Percentiles rank a stretch among this genome's conserved stretches.
Evolutionary conservation across 2,329 filamentous ascomycete species (phyloP).

Genomic region (Penicillium sp.): DNA sequence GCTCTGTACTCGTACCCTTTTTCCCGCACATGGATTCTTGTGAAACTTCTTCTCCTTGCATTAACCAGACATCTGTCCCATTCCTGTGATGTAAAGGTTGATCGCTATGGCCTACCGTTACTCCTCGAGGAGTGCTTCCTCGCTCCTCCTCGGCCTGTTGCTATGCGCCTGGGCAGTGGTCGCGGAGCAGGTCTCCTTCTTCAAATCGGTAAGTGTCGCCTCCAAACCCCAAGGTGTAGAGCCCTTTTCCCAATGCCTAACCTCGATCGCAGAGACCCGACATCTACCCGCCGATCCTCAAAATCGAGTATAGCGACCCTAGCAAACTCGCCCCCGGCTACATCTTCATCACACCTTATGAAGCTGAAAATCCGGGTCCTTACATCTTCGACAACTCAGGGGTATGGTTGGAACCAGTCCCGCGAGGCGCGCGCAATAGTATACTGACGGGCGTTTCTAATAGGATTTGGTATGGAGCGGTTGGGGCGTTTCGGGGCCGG

Average conservation of each 20-base stretch:
- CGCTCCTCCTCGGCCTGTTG: conserved; percentile 18
- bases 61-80: not conserved
- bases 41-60: conserved; percentile 6
- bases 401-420: conserved; percentile 24
- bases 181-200: conserved; percentile 34
- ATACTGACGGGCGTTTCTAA: conserved; percentile 11
- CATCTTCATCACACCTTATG: conserved; percentile 52
- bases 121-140: conserved; percentile 10
- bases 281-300: conserved; percentile 37
- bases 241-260: not conserved
- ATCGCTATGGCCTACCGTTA: conserved; percentile 24
- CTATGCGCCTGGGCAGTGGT: conserved; percentile 18
- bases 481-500: conserved; percentile 49
- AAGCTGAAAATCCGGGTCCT: conserved; percentile 48
- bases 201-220: conserved; percentile 35
- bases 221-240: not conserved
- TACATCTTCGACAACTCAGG: conserved; percentile 54
- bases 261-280: conserved; percentile 35
- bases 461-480: conserved; percentile 52
- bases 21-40: not conserved
- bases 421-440: not conserved
- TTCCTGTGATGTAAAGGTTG: conserved; percentile 24
- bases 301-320: conserved; percentile 27
- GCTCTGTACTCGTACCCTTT: conserved; percentile 11
- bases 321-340: conserved; percentile 47